phyloP scores from a whole-genome alignment of 805 yeast species.

The Metschnikowia santaceciliae region DNA sequence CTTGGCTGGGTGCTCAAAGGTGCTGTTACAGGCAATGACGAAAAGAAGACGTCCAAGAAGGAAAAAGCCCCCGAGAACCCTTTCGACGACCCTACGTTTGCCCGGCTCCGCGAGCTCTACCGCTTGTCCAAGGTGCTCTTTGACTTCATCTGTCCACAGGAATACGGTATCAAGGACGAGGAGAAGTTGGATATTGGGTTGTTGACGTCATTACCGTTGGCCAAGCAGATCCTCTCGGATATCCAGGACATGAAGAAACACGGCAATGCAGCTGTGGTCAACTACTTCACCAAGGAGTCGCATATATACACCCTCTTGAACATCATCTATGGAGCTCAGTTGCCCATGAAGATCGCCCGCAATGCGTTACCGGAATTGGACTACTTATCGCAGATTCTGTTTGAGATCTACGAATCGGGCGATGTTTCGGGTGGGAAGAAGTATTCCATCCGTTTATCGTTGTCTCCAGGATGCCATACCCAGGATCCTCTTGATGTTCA shows the following conservation, averaged over 20 bases:
- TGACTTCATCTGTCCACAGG: slow-evolving; percentile 98
- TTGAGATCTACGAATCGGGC: slow-evolving; percentile 84
- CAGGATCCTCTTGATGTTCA: slow-evolving; percentile 97
- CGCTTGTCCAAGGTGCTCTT: slow-evolving; percentile 87
- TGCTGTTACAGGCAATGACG: slow-evolving; percentile 22
- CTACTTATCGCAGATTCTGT: slow-evolving; percentile 88
- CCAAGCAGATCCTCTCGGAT: slow-evolving; percentile 80
- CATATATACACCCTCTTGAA: slow-evolving; percentile 93
- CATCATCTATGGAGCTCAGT: slow-evolving; percentile 83
- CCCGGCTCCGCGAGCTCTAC: slow-evolving; percentile 81
- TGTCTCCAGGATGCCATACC: slow-evolving; percentile 97
- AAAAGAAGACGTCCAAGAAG: slow-evolving; percentile 12
- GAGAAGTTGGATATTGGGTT: slow-evolving; percentile 96
- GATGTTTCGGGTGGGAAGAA: slow-evolving; percentile 67
- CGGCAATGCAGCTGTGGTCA: slow-evolving; percentile 78
- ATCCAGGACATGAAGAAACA: slow-evolving; percentile 73
- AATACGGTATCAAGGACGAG: slow-evolving; percentile 92
- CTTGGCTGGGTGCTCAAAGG: slow-evolving; percentile 68
- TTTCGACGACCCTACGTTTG: slow-evolving; percentile 78
- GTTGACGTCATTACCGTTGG: slow-evolving; percentile 88
- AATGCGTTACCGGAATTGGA: slow-evolving; percentile 96
- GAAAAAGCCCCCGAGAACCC: slow-evolving; percentile 28
- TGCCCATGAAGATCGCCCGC: slow-evolving; percentile 93
- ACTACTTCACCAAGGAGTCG: slow-evolving; percentile 94
- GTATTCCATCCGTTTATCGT: slow-evolving; percentile 84